Evolutionary conservation across 2,329 filamentous ascomycete species (phyloP), one percentile per base, ranked within the genome.

Genomic region (Aureobasidium sp.): DNA sequence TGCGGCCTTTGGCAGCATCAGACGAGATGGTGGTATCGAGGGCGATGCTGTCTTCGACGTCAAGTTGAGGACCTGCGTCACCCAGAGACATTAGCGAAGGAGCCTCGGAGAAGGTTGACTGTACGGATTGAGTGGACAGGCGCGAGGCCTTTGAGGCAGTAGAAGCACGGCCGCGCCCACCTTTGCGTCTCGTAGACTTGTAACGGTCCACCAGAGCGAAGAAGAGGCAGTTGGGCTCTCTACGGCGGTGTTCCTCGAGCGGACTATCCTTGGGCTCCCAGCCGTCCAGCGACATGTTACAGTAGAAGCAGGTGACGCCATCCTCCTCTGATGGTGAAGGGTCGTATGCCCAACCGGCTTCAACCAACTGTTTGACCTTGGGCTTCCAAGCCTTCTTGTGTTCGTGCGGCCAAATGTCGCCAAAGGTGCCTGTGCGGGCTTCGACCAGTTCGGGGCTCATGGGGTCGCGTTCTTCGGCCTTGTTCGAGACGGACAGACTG

Each of bases 231-330:
- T 87, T 80, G 0, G 90, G 84, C 1, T 87, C 87, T 66, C 94
- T 85, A 59, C 83, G 85, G 67, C 86, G 84, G 70, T 99, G 94
- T 71, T 99, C 94, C 63, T 95, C 86, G 85, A 88, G 83, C 63
- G 94, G 94, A 70, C 95, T 90, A 72, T 99, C 94, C 62, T 87
- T 86, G 1, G 88, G 87, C 70, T 97, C 94, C 94, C 95, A 99
- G 7, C 91, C 91, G 72, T 97, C 93, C 11, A 99, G 81, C 11
- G 88, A 90, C 17, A 97, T 76, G 61, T 88, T 84, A 76, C 94
- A 99, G 74, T 97, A 96, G 29, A 89, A 82, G 71, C 94, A 99
- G 11, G 88, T 94, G 10, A 90, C 89, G 76, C 93, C 89, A 72
- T 99, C 94, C 65, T 94, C 87, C 13, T 86, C 90, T 45, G 93